A percentile compares a stretch with the other conserved stretches of the same genome.
Evolutionary conservation across 768 basidiomycete species (phyloP).

Genomic region (Pulveroboletus sp.): DNA sequence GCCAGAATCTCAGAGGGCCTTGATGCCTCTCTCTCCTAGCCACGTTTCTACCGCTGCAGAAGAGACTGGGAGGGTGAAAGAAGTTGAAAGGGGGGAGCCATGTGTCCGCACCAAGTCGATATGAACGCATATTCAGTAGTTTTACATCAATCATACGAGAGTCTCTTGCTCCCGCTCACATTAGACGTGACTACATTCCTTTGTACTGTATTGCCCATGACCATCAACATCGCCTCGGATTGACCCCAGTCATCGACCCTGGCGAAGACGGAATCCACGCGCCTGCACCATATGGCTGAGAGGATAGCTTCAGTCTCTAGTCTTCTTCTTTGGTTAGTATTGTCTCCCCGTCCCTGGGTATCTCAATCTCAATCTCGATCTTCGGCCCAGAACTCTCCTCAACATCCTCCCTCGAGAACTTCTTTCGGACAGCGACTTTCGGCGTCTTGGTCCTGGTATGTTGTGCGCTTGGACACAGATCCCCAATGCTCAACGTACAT

Average conservation of each 20-base stretch:
- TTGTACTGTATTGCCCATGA: background rate
- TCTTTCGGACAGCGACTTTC: slow-evolving; percentile 10
- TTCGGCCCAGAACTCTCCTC: slow-evolving; percentile 29
- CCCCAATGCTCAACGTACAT: slow-evolving; percentile 51
- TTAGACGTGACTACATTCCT: background rate
- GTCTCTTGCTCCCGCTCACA: background rate
- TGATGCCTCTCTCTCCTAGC: too few species aligned
- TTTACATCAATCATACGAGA: too few species aligned
- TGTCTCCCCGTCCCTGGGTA: background rate
- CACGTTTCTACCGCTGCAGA: too few species aligned
- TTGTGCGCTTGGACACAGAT: slow-evolving; percentile 65
- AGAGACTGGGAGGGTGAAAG: too few species aligned
- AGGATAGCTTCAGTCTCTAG: background rate
- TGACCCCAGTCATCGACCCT: background rate
- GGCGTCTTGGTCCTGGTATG: slow-evolving; percentile 17
- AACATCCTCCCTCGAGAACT: background rate
- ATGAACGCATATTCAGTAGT: too few species aligned
- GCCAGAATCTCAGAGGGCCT: too few species aligned
- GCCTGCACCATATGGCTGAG: background rate
- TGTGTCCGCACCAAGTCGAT: too few species aligned
- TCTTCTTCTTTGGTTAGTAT: background rate
- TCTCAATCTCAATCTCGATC: slow-evolving; percentile 37
- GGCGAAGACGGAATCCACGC: background rate
- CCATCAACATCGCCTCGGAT: background rate
- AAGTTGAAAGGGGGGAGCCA: too few species aligned